phyloP scores from a whole-genome alignment of 192 early-diverging fungal genomes.

The Spizellomyces sp. region DNA sequence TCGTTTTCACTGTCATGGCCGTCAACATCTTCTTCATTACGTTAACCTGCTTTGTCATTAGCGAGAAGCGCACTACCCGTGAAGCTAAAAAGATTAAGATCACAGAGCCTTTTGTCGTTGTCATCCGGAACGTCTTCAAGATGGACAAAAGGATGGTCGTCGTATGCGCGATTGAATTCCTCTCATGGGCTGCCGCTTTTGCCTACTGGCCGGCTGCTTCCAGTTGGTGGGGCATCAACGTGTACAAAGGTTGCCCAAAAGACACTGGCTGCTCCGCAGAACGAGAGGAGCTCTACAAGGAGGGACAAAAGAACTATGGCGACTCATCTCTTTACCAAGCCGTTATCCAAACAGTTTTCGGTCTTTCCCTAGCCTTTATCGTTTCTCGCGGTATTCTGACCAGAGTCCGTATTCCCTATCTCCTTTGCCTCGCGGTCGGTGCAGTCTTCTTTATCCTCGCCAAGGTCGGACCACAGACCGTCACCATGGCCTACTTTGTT shows the following conservation, averaged over 20 bases:
- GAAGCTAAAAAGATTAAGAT: neutral
- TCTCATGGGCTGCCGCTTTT: slow-evolving; percentile 11
- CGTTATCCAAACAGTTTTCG: slow-evolving; percentile 6
- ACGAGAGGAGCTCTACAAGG: neutral
- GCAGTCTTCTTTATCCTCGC: slow-evolving; percentile 10
- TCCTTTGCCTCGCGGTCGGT: neutral
- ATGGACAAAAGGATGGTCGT: slow-evolving; percentile 6
- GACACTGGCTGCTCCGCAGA: neutral
- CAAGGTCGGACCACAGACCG: slow-evolving; percentile 3
- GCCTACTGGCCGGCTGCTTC: slow-evolving; percentile 17
- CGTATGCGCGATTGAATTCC: slow-evolving; percentile 9
- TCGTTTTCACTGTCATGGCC: slow-evolving; percentile 4
- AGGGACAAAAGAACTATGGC: neutral
- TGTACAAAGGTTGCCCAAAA: slow-evolving; percentile 5
- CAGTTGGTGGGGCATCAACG: neutral
- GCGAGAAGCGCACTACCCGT: neutral
- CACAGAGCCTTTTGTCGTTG: neutral
- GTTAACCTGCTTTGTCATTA: neutral
- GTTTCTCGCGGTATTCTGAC: neutral
- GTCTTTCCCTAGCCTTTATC: slow-evolving; percentile 2
- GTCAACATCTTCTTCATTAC: slow-evolving; percentile 8
- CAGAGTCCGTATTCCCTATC: neutral
- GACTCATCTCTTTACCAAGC: slow-evolving; percentile 12
- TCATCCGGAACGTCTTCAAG: neutral
- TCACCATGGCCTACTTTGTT: slow-evolving; percentile 2